phyloP scores from a whole-genome alignment of 331 rosid species.

The Cydonia oblonga region DNA sequence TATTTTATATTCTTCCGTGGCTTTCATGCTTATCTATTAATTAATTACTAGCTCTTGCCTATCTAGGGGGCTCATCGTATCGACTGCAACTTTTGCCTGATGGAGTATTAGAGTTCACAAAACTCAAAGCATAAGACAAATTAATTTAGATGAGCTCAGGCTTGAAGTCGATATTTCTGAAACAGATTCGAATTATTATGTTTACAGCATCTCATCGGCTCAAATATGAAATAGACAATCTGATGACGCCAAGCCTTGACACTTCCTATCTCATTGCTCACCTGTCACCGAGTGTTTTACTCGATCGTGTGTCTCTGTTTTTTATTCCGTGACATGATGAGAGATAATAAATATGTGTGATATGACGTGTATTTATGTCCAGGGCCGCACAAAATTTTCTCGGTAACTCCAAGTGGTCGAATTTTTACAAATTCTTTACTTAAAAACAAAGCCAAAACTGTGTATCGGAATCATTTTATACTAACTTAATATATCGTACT shows the following conservation, averaged over 20 bases:
- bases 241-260: background rate
- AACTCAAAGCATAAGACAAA: constrained; percentile 4
- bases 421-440: background rate
- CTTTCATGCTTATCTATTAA: background rate
- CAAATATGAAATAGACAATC: background rate
- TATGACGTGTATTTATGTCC: too few relatives aligned
- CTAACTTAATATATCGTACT: background rate
- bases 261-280: background rate
- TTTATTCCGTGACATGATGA: fast-evolving
- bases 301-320: background rate
- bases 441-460: background rate
- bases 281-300: too few relatives aligned
- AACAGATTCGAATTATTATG: background rate
- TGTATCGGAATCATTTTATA: background rate
- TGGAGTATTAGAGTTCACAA: background rate
- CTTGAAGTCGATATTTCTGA: background rate
- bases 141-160: background rate
- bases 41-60: too few relatives aligned
- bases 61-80: background rate
- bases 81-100: background rate
- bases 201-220: background rate
- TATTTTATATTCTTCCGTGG: background rate
- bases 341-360: background rate
- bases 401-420: background rate
- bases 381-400: background rate